Base-by-base conservation (phyloP, 805 yeast genomes). In the Brettanomyces nanus region DNA sequence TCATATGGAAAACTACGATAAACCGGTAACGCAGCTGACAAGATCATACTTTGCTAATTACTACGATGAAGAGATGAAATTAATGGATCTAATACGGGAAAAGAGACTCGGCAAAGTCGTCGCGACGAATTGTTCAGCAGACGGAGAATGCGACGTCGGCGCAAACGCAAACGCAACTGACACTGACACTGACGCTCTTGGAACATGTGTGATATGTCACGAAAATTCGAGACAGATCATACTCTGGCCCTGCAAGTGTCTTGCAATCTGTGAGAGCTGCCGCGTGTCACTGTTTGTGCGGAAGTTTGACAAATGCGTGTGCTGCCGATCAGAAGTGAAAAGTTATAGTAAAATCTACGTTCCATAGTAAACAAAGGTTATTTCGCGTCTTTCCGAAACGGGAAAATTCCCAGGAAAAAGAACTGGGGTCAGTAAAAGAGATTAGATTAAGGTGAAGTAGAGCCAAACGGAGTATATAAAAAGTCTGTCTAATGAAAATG, bases 221-320 rank as follows among this genome's bases (percentile, higher is more conserved):
- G 67, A 70, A 4, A 75, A 80, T 41, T 72, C 77, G 4, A 68
- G 96, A 46, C 83, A 80, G 40, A 73, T 89, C 30, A 77, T 89
- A 6, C 64, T 90, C 3, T 89, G 97, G 97, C 97, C 97, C 0
- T 89, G 97, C 54, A 74, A 77, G 48, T 89, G 97, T 57, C 74
- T 89, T 39, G 87, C 95, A 0, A 66, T 89, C 4, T 89, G 97
- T 58, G 95, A 87, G 45, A 70, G 73, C 19, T 89, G 97, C 53
- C 69, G 97, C 14, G 63, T 78, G 9, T 73, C 82, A 14, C 65
- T 89, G 37, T 85, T 85, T 6, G 62, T 79, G 25, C 71, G 87
- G 43, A 82, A 83, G 10, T 80, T 80, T 52, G 74, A 72, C 40
- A 80, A 80, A 1, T 89, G 97, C 58, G 90, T 87, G 0, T 83